phyloP scores from a whole-genome alignment of 805 yeast species.

The Pichia scutulata region DNA sequence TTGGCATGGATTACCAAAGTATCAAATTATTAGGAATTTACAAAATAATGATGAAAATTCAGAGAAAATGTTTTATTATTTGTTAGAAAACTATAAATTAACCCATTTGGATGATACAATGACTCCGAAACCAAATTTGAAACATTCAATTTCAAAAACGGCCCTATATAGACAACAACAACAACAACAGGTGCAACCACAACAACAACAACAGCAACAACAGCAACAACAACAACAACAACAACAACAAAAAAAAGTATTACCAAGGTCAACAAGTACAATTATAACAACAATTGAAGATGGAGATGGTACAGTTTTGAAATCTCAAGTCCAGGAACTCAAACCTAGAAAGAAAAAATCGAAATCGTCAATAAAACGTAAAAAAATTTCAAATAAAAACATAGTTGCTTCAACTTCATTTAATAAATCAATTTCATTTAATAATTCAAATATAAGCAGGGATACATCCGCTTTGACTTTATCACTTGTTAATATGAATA shows the following conservation, averaged over 20 bases:
- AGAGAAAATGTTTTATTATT: slow-evolving; percentile 32
- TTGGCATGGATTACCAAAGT: slow-evolving; percentile 46
- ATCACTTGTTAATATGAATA: slow-evolving; percentile 13
- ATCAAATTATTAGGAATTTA: slow-evolving; percentile 23
- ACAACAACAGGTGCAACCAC: neutral
- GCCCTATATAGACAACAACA: neutral
- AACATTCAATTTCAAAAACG: slow-evolving; percentile 8
- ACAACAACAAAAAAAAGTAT: neutral
- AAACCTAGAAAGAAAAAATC: neutral
- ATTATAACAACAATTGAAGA: slow-evolving; percentile 29
- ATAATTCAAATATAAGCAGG: slow-evolving; percentile 11
- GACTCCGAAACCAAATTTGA: neutral
- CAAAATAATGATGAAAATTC: slow-evolving; percentile 20
- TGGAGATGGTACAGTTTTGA: slow-evolving; percentile 26
- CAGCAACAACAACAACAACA: neutral
- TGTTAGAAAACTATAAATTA: slow-evolving; percentile 27
- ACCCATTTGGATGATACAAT: slow-evolving; percentile 17
- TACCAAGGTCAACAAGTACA: slow-evolving; percentile 26
- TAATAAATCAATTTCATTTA: slow-evolving; percentile 42
- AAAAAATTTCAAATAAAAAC: slow-evolving; percentile 24
- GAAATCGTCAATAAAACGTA: neutral
- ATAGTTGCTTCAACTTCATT: slow-evolving; percentile 42
- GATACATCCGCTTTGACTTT: slow-evolving; percentile 7
- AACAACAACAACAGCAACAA: neutral
- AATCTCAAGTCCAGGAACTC: slow-evolving; percentile 15